These are phyloP conservation scores for Monilinia fructicola DNA, from an alignment of 2,329 filamentous ascomycete species.

Conservation along the genomic window DNA sequence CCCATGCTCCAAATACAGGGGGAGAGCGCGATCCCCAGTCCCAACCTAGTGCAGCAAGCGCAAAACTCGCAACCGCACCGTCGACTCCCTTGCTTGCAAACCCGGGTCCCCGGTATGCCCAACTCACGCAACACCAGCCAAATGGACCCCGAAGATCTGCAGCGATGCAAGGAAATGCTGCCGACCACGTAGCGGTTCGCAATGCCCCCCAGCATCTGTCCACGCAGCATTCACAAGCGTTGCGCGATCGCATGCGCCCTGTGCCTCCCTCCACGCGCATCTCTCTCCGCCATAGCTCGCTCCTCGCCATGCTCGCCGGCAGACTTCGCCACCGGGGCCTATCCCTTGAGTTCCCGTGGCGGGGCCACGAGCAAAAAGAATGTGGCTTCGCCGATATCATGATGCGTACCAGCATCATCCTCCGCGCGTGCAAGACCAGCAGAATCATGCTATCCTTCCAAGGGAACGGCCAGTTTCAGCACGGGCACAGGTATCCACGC, in stretches of 20 bases:
- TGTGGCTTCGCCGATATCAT: constrained; percentile 19
- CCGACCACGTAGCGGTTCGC: constrained; percentile 48
- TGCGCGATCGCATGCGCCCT: constrained; percentile 17
- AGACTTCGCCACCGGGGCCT: constrained; percentile 9
- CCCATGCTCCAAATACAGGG: constrained; percentile 27
- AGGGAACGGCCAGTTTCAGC: constrained; percentile 29
- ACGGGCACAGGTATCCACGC: background rate
- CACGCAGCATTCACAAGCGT: constrained; percentile 45
- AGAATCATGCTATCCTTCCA: constrained; percentile 43
- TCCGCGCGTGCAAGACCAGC: constrained; percentile 37
- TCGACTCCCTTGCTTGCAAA: background rate
- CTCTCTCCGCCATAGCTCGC: background rate
- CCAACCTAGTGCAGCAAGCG: constrained; percentile 21
- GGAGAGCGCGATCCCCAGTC: constrained; percentile 29
- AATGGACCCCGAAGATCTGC: constrained; percentile 29
- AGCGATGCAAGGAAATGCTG: constrained; percentile 42
- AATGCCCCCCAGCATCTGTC: constrained; percentile 48
- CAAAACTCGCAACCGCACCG: constrained; percentile 5
- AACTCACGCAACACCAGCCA: constrained; percentile 25
- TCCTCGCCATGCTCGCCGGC: constrained; percentile 7
- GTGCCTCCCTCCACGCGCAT: constrained; percentile 4
- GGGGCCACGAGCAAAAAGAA: constrained; percentile 25
- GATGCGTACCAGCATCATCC: constrained; percentile 17
- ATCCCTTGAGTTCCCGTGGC: constrained; percentile 21
- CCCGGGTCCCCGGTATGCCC: background rate